A percentile compares a stretch with the other conserved stretches of the same genome.
Evolutionary conservation across 1,284 basidiomycete species (phyloP).

Genomic region (Taiwanofungus camphoratus): DNA sequence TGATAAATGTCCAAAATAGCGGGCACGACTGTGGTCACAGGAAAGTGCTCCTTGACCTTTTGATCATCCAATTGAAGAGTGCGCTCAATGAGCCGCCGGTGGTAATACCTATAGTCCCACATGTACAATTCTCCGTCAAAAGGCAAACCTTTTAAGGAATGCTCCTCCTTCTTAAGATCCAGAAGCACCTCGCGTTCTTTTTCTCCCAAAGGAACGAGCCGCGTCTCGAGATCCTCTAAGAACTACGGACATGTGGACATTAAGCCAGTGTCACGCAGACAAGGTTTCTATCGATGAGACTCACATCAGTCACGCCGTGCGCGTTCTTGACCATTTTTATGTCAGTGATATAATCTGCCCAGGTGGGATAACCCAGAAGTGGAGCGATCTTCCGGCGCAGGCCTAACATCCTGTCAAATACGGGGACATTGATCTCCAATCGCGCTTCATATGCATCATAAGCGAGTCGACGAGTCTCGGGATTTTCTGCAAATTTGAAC

Average conservation of each 20-base stretch:
- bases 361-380: slow-evolving; percentile 69
- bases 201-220: slow-evolving; percentile 65
- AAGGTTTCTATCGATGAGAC: not conserved
- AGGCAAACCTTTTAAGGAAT: slow-evolving; percentile 47
- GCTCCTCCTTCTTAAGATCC: slow-evolving; percentile 68
- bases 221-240: slow-evolving; percentile 65
- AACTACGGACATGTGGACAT: slow-evolving; percentile 36
- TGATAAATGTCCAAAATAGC: slow-evolving; percentile 80
- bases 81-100: slow-evolving; percentile 65
- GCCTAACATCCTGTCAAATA: slow-evolving; percentile 59
- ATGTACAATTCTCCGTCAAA: slow-evolving; percentile 62
- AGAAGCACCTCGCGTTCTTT: slow-evolving; percentile 65
- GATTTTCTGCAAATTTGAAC: slow-evolving; percentile 74
- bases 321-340: slow-evolving; percentile 80
- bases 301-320: not conserved
- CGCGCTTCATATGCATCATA: slow-evolving; percentile 64
- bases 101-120: slow-evolving; percentile 54
- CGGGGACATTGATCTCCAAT: slow-evolving; percentile 60
- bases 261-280: too few relatives aligned
- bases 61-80: slow-evolving; percentile 66
- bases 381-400: slow-evolving; percentile 64
- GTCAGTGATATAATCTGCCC: slow-evolving; percentile 79
- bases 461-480: slow-evolving; percentile 61
- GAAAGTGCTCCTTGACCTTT: slow-evolving; percentile 82
- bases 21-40: slow-evolving; percentile 74